Base-by-base conservation (phyloP, 2,329 filamentous ascomycete species). In the Hansfordia pulvinata region DNA sequence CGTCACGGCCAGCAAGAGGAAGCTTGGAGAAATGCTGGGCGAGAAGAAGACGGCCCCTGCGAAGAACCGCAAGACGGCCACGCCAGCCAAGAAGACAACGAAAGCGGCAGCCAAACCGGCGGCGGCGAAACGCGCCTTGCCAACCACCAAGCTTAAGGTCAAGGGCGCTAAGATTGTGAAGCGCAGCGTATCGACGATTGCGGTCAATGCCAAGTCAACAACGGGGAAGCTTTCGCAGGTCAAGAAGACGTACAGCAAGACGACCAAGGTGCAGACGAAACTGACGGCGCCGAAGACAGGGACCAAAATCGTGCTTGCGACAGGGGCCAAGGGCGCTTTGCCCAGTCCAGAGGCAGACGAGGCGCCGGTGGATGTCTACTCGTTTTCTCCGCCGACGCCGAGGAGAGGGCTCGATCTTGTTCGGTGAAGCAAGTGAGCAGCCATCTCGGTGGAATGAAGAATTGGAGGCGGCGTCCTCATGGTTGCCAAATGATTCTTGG, bases 1-100 rank as follows among this genome's bases (percentile, higher is more conserved):
- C n/a, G 36, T 39, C 27, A 67, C 60, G 41, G 54, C 56, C 4
- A 56, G 60, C 25, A 74, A 74, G 52, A 54, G 68, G 32, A 74
- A 73, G 52, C 43, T 69, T 3, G 60, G 64, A 43, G 65, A 69
- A 25, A 42, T 66, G 6, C 45, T 66, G 4, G 61, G 54, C 4
- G 60, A 56, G 6, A 41, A 44, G 9, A 42, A 1, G 41, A 42
- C n/a, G 36, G 32, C 27, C 29, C 37, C 40, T 17, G 35, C 44
- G 12, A 63, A 57, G 45, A 67, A 62, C 43, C 52, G 53, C 16
- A 70, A 68, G 49, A 58, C 63, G 17, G 52, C 53, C 35, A 39
- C 45, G 8, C 36, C 54, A 20, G 34, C 30, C 6, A 30, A 38
- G 25, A 17, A 19, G n/a, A 26, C 27, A 7, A 40, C 35, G 39